Base-by-base conservation (phyloP, 257 asterid genomes). In the Craterostigma plantagineum region DNA sequence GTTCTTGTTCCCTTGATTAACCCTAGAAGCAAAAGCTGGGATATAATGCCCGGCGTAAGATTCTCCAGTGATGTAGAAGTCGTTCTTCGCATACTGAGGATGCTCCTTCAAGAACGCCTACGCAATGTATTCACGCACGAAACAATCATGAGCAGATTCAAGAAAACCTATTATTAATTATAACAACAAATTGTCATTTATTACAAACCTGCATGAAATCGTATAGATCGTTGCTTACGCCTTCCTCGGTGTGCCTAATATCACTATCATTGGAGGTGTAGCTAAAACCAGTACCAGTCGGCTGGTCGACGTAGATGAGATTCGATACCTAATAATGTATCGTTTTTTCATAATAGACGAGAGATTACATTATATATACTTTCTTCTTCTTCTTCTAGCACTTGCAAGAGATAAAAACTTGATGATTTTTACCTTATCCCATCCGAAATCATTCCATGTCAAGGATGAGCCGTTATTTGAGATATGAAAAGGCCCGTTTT, bases 251-350 rank as follows among this genome's bases (percentile, higher is more conserved):
- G 62, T 57, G 75, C 35, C 78, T 60, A 51, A 65, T 62, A 44
- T 73, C 82, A 7, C 47, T 56, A 16, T 51, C 51, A 43, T 60
- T 57, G 13, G 75, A 63, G 42, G 58, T 73, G 48, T 73, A 73
- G 70, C 81, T 73, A 49, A 73, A 73, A 34, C 82, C 82, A 6
- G 82, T 73, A 35, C 78, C 81, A 0, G 56, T 63, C 2, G 81
- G 81, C 61, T 73, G 81, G 55, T 73, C 81, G 12, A 64, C 66
- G 0, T 72, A 72, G 34, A 72, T 62, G 47, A 72, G 68, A 54
- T 72, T 68, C 7, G 81, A 68, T 16, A 65, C 71, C 81, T 68
- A 34, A n/a, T n/a, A n/a, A 34, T 7, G 14, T 3, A 36, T 36
- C 40, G 12, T 2, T 10, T 36, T 10, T 36, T 10, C 11, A 8